Conservation (phyloP, 2,329 filamentous ascomycete genomes). For the Colletotrichum eleusines region DNA sequence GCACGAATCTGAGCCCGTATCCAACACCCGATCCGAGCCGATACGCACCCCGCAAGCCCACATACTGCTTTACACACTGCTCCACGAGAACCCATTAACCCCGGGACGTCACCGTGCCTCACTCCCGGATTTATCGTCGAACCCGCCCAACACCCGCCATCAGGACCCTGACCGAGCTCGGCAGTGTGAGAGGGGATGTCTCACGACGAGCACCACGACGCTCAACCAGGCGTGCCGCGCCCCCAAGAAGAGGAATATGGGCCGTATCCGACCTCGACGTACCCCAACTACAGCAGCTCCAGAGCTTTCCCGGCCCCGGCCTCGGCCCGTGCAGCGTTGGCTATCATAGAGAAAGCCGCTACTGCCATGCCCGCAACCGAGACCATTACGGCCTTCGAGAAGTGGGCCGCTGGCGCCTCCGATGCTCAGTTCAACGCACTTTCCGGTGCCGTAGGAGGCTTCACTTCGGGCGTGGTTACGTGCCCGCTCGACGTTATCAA, state of each 20-base stretch:
- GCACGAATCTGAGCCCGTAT: slow-evolving; percentile 2
- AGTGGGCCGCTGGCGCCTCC: slow-evolving; percentile 68
- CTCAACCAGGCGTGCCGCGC: slow-evolving; percentile 45
- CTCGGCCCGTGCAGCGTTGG: slow-evolving; percentile 32
- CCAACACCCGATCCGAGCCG: slow-evolving; percentile 4
- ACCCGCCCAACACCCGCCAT: slow-evolving; percentile 4
- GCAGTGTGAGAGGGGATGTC: slow-evolving; percentile 58
- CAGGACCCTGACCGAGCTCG: slow-evolving; percentile 27
- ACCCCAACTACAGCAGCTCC: slow-evolving; percentile 43
- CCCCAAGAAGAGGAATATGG: slow-evolving; percentile 53
- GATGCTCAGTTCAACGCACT: slow-evolving; percentile 82
- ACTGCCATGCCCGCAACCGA: slow-evolving; percentile 43
- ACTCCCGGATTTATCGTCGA: neutral
- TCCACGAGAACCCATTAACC: slow-evolving; percentile 1
- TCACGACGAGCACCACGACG: slow-evolving; percentile 60
- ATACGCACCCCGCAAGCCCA: slow-evolving; percentile 29
- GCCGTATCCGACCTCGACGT: slow-evolving; percentile 46
- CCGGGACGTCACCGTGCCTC: slow-evolving; percentile 11
- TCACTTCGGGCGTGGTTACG: slow-evolving; percentile 93
- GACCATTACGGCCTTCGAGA: slow-evolving; percentile 61
- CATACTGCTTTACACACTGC: slow-evolving; percentile 22
- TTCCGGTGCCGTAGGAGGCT: slow-evolving; percentile 88
- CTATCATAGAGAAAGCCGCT: slow-evolving; percentile 28
- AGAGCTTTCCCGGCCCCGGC: slow-evolving; percentile 40
- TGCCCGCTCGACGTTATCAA: slow-evolving; percentile 99